These are phyloP conservation scores for Delphinella strobiligena DNA, from an alignment of 2,329 filamentous ascomycete species.

Conservation along the genomic window DNA sequence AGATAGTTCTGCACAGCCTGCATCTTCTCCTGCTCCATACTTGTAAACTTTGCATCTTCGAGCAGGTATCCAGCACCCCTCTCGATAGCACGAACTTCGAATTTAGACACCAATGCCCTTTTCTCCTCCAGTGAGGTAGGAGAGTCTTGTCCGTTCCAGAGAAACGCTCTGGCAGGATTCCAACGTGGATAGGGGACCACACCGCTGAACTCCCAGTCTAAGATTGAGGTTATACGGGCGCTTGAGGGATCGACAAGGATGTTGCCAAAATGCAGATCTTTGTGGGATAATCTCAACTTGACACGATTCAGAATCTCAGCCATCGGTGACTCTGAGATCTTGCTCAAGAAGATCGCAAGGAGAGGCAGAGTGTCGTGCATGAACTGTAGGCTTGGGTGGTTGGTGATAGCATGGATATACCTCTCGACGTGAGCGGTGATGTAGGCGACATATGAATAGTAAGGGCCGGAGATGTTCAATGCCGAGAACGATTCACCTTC, in stretches of 20 bases:
- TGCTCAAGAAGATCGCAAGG: neutral
- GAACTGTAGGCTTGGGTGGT: neutral
- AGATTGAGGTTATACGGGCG: neutral
- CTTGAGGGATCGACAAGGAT: neutral
- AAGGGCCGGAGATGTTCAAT: neutral
- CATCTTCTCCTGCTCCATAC: slow-evolving; percentile 1
- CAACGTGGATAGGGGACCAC: slow-evolving; percentile 2
- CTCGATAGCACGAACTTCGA: neutral
- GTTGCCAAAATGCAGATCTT: slow-evolving; percentile 5
- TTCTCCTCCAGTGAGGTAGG: neutral
- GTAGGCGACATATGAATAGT: neutral
- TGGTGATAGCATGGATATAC: slow-evolving; percentile 1
- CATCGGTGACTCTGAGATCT: neutral
- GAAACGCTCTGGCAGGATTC: slow-evolving; percentile 1
- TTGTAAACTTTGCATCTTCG: slow-evolving; percentile 1
- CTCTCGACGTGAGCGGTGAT: neutral
- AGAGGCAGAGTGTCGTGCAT: neutral
- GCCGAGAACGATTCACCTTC: neutral
- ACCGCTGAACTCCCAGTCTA: slow-evolving; percentile 6
- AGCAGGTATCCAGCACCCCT: neutral
- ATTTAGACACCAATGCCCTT: neutral
- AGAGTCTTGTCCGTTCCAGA: slow-evolving; percentile 2
- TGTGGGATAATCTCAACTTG: neutral
- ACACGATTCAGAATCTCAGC: neutral
- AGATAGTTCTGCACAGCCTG: neutral